phyloP scores from a whole-genome alignment of 257 asterid species.

The Apocynum venetum region DNA sequence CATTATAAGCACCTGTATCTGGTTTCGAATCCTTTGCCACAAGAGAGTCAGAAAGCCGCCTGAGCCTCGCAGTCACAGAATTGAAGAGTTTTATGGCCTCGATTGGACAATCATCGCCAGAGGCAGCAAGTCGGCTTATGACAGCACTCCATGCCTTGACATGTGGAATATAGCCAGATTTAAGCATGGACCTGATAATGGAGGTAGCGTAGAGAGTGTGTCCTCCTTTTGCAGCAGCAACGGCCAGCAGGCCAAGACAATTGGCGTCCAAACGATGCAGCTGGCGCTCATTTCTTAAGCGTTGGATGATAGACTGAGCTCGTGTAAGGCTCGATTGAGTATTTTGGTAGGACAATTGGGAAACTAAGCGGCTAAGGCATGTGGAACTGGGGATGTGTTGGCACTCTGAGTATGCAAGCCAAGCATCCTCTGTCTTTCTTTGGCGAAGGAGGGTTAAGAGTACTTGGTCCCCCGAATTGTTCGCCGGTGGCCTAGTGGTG shows the following conservation, averaged over 20 bases:
- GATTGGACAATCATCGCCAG: slow-evolving; percentile 75
- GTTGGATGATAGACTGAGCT: slow-evolving; percentile 79
- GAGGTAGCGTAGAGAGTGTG: slow-evolving; percentile 83
- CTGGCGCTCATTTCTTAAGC: slow-evolving; percentile 70
- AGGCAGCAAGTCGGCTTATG: slow-evolving; percentile 60
- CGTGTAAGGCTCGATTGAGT: slow-evolving; percentile 54
- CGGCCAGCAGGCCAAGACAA: slow-evolving; percentile 88
- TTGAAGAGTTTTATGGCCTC: slow-evolving; percentile 66
- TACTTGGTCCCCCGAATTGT: slow-evolving; percentile 39
- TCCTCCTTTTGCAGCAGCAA: slow-evolving; percentile 85
- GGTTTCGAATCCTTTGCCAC: slow-evolving; percentile 61
- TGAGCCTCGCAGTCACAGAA: slow-evolving; percentile 45
- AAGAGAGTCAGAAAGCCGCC: slow-evolving; percentile 40
- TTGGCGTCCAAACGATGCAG: slow-evolving; percentile 93
- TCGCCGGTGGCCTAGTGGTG: slow-evolving; percentile 20
- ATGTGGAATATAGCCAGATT: slow-evolving; percentile 84
- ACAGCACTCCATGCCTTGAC: slow-evolving; percentile 98
- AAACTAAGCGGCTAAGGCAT: slow-evolving; percentile 87
- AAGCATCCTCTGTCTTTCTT: slow-evolving; percentile 81
- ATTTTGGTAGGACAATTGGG: slow-evolving; percentile 72
- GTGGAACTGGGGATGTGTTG: slow-evolving; percentile 63
- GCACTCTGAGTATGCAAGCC: slow-evolving; percentile 56
- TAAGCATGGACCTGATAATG: slow-evolving; percentile 81
- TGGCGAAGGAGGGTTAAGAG: slow-evolving; percentile 72
- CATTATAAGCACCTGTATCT: slow-evolving; percentile 85